Conservation (phyloP, 177 flowering plant genomes). For the Vitis hybrid region DNA sequence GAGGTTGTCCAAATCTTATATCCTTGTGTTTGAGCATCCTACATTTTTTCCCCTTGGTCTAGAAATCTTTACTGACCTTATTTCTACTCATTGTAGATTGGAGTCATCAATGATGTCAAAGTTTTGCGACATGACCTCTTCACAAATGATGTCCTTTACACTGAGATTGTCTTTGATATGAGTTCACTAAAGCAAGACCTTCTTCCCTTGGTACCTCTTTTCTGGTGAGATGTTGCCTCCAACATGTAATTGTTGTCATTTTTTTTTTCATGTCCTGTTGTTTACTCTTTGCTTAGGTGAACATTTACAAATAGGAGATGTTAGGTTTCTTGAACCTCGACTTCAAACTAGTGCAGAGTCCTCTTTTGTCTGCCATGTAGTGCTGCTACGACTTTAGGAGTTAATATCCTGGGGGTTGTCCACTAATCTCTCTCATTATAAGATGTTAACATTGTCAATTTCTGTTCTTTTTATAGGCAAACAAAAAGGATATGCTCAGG, state of each 20-base stretch:
- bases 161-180: constrained; percentile 88
- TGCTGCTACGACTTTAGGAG: no score
- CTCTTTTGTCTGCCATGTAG: no score
- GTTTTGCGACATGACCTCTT: constrained; percentile 89
- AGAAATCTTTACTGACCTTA: not conserved
- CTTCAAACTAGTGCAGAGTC: no score
- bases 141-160: constrained; percentile 94
- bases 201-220: constrained; percentile 88
- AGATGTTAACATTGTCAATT: no score
- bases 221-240: constrained; percentile 64
- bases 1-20: constrained; percentile 46
- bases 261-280: not conserved
- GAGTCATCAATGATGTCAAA: constrained; percentile 78
- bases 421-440: no score
- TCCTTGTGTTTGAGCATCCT: not conserved
- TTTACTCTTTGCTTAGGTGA: not conserved
- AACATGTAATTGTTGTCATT: not conserved
- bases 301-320: no score
- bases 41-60: not conserved
- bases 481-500: no score
- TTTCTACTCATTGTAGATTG: constrained; percentile 49
- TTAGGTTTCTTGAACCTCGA: no score
- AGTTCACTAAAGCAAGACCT: constrained; percentile 88
- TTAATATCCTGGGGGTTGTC: no score
- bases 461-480: no score